These are phyloP conservation scores for Kalmusia sp. DNA, from an alignment of 2,329 filamentous ascomycete species.

Conservation along the genomic window DNA sequence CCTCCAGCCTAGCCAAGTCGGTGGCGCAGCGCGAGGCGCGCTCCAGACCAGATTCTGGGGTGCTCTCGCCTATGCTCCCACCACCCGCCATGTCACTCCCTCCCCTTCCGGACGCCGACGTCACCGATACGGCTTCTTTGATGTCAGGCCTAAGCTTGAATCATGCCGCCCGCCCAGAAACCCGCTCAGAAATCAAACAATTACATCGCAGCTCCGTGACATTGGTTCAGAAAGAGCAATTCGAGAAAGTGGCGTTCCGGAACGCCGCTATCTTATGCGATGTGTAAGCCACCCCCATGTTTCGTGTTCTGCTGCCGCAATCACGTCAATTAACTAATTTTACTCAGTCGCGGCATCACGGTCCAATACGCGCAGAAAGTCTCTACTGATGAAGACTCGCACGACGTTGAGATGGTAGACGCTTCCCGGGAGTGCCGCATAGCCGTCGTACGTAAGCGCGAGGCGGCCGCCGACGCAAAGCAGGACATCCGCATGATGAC, in stretches of 20 bases:
- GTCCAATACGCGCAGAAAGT: conserved; percentile 52
- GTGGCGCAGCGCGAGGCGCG: conserved; percentile 15
- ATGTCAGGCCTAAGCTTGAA: conserved; percentile 28
- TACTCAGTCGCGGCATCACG: conserved; percentile 41
- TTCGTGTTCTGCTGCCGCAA: not conserved
- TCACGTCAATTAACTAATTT: not conserved
- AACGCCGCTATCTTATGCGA: conserved; percentile 55
- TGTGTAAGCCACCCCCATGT: conserved; percentile 37
- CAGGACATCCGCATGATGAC: conserved; percentile 45
- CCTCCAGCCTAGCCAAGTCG: conserved; percentile 1
- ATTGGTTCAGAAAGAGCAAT: conserved; percentile 41
- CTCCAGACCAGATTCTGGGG: conserved; percentile 17
- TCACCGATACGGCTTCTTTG: conserved; percentile 9
- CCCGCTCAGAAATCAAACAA: conserved; percentile 21
- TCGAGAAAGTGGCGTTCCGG: conserved; percentile 51
- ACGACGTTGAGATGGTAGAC: conserved; percentile 50
- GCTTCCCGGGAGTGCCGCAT: conserved; percentile 50
- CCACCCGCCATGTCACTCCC: conserved; percentile 32
- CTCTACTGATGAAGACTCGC: conserved; percentile 41
- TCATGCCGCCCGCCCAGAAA: conserved; percentile 22
- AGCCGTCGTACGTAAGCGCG: conserved; percentile 52
- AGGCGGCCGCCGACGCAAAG: conserved; percentile 43
- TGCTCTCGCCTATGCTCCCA: conserved; percentile 25
- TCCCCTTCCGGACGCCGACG: conserved; percentile 4
- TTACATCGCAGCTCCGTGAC: conserved; percentile 42